Evolutionary conservation across 257 asterid species (phyloP).

Genomic region (Primulina eburnea): DNA sequence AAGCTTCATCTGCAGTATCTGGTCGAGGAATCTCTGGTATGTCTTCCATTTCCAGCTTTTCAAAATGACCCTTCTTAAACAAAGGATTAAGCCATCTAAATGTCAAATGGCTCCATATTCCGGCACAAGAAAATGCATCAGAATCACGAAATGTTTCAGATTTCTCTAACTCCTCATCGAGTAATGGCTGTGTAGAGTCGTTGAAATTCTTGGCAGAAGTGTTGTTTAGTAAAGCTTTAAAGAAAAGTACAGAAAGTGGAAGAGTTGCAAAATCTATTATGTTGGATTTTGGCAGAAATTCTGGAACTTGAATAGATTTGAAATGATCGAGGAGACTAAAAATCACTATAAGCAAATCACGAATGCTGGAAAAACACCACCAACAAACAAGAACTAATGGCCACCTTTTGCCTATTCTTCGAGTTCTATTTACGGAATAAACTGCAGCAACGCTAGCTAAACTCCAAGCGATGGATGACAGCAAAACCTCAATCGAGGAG

Average conservation of each 20-base stretch:
- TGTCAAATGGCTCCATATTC: slow-evolving; percentile 65
- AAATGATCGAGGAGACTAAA: slow-evolving; percentile 31
- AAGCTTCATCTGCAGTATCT: slow-evolving; percentile 67
- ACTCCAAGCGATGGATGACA: slow-evolving; percentile 51
- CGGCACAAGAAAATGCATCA: slow-evolving; percentile 56
- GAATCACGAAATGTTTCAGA: neutral
- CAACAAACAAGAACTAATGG: slow-evolving; percentile 58
- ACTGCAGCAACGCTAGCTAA: slow-evolving; percentile 41
- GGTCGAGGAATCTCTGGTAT: slow-evolving; percentile 57
- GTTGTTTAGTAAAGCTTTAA: slow-evolving; percentile 29
- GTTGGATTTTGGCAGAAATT: slow-evolving; percentile 35
- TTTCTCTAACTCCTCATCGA: slow-evolving; percentile 24
- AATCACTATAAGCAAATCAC: slow-evolving; percentile 28
- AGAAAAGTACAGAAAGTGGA: slow-evolving; percentile 46
- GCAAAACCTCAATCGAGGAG: slow-evolving; percentile 25
- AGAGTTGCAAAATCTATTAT: slow-evolving; percentile 46
- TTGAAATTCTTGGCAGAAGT: slow-evolving; percentile 20
- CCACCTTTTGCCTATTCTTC: slow-evolving; percentile 40
- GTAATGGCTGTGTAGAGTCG: slow-evolving; percentile 46
- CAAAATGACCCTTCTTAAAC: slow-evolving; percentile 47
- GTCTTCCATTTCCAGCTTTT: slow-evolving; percentile 46
- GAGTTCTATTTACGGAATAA: slow-evolving; percentile 31
- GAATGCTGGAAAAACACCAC: slow-evolving; percentile 57
- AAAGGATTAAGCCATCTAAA: slow-evolving; percentile 83
- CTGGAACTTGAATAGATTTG: slow-evolving; percentile 27